Evolutionary conservation across 2,329 filamentous ascomycete species (phyloP).

Genomic region (Colletotrichum lindemuthianum): DNA sequence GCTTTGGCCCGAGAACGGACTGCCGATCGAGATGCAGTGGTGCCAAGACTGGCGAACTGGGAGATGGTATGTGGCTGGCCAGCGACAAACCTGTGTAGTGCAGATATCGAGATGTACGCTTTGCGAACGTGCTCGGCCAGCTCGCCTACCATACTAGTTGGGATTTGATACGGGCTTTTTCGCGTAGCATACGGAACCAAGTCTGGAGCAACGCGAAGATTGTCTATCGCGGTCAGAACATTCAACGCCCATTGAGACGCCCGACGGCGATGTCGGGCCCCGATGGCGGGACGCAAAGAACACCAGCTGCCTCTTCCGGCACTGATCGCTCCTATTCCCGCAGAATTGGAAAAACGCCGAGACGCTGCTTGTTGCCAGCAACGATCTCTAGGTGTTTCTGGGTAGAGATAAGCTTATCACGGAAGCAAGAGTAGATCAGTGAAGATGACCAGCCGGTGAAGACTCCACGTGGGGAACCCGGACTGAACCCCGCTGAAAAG

Average conservation of each 20-base stretch:
- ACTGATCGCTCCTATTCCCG: background rate
- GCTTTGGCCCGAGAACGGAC: background rate
- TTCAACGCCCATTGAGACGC: background rate
- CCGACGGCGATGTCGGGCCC: conserved; percentile 23
- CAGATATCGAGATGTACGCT: conserved; percentile 14
- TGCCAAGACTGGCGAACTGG: background rate
- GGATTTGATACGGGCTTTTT: conserved; percentile 2
- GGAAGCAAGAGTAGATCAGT: background rate
- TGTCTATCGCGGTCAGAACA: background rate
- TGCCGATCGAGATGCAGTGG: background rate
- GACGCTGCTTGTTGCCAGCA: too few species aligned
- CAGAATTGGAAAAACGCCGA: background rate
- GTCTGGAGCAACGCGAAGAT: conserved; percentile 1
- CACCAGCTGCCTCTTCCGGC: conserved; percentile 9
- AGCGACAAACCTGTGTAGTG: conserved; percentile 11
- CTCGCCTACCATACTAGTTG: background rate
- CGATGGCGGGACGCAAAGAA: conserved; percentile 1
- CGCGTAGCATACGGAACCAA: conserved; percentile 9
- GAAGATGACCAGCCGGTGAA: background rate
- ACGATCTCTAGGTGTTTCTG: background rate
- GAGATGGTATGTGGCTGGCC: background rate
- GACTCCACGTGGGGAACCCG: conserved; percentile 5
- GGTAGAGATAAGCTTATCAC: background rate
- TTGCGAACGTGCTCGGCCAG: conserved; percentile 12
- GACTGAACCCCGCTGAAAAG: background rate